Evolutionary conservation across 192 early-diverging fungal genomes (phyloP).

Genomic region (Coemansia sp.): DNA sequence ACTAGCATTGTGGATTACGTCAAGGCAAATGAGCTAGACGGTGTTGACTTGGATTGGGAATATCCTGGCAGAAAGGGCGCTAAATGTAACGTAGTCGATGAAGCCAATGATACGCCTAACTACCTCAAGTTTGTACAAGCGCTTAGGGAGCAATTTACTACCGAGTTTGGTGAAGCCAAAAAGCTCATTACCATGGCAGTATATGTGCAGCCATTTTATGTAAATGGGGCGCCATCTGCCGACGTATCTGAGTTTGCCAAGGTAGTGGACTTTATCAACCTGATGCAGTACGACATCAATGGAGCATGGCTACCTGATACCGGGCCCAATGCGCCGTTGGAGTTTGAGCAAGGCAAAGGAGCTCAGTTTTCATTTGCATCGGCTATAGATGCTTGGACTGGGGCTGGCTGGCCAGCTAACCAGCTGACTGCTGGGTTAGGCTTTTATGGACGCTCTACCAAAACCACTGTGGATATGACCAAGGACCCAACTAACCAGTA

Average conservation of each 20-base stretch:
- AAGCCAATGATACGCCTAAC: slow-evolving; percentile 62
- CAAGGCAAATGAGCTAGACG: slow-evolving; percentile 55
- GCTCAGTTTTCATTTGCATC: slow-evolving; percentile 37
- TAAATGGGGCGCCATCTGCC: slow-evolving; percentile 37
- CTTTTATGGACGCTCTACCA: slow-evolving; percentile 61
- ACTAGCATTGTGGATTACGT: slow-evolving; percentile 60
- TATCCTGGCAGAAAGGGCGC: slow-evolving; percentile 58
- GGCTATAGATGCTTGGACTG: slow-evolving; percentile 55
- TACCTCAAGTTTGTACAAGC: slow-evolving; percentile 60
- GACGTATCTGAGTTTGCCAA: slow-evolving; percentile 62
- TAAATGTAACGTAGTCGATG: slow-evolving; percentile 48
- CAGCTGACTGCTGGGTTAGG: slow-evolving; percentile 62
- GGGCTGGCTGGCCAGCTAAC: slow-evolving; percentile 57
- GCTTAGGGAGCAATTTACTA: slow-evolving; percentile 37
- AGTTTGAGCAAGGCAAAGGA: slow-evolving; percentile 33
- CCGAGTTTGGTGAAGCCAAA: slow-evolving; percentile 19
- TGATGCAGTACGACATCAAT: slow-evolving; percentile 70
- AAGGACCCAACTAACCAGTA: slow-evolving; percentile 47
- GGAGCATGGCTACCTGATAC: slow-evolving; percentile 56
- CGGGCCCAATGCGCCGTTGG: slow-evolving; percentile 62
- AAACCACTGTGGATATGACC: slow-evolving; percentile 51
- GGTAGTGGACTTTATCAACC: slow-evolving; percentile 61
- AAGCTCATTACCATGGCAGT: slow-evolving; percentile 68
- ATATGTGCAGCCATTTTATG: slow-evolving; percentile 59
- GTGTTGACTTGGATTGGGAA: slow-evolving; percentile 74